Percentiles rank a stretch among this genome's conserved stretches.
These are phyloP conservation scores for Penicillium sp. DNA, from an alignment of 2,329 filamentous ascomycete species.

Conservation along the genomic window DNA sequence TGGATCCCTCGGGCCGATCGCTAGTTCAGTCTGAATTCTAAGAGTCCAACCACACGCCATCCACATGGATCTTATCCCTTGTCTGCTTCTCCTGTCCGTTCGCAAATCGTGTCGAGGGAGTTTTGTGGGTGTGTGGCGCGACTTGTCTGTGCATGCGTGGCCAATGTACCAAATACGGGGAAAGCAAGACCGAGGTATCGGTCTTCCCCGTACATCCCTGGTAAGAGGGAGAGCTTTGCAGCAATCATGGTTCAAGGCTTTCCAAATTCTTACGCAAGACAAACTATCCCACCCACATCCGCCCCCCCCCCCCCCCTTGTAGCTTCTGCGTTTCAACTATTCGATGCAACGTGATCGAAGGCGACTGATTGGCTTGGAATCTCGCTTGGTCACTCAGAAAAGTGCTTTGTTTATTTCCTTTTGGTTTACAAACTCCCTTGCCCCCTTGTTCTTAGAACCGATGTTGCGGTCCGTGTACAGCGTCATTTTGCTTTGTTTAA, in stretches of 20 bases:
- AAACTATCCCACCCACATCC: background rate
- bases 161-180: conserved; percentile 16
- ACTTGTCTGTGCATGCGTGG: conserved; percentile 19
- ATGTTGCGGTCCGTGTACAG: conserved; percentile 8
- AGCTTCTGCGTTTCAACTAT: conserved; percentile 3
- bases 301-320: background rate
- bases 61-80: conserved; percentile 20
- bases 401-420: conserved; percentile 11
- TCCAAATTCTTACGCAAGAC: conserved; percentile 3
- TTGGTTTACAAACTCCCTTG: background rate
- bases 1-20: conserved; percentile 18
- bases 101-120: conserved; percentile 5
- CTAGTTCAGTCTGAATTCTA: conserved; percentile 9
- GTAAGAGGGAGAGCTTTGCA: conserved; percentile 5
- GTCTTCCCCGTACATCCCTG: conserved; percentile 9
- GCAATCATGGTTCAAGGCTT: conserved; percentile 3
- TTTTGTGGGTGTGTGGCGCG: conserved; percentile 20
- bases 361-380: conserved; percentile 13
- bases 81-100: conserved; percentile 10
- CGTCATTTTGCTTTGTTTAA: background rate
- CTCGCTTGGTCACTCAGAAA: conserved; percentile 4
- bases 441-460: conserved; percentile 5
- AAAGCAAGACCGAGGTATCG: conserved; percentile 7
- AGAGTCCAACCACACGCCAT: conserved; percentile 14
- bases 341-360: conserved; percentile 7